Percentiles rank a stretch among this genome's conserved stretches.
Conservation (phyloP, 2,329 filamentous ascomycete species). For the Neoscytalidium dimidiatum region DNA sequence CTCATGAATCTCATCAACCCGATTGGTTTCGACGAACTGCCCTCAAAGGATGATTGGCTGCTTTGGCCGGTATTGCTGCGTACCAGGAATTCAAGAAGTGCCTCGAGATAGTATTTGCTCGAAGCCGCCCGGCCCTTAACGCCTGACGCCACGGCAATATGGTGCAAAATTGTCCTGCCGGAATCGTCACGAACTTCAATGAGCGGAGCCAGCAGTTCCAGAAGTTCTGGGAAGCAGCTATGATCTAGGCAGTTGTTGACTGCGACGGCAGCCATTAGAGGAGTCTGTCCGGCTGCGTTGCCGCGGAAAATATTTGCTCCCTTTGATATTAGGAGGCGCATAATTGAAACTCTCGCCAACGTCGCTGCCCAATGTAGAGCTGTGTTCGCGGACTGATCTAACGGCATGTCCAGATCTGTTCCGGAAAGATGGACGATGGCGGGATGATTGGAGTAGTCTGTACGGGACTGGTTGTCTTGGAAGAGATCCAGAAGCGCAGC, state of each 20-base stretch:
- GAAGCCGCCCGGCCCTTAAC: slow-evolving; percentile 91
- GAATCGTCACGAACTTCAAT: slow-evolving; percentile 90
- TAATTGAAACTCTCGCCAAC: slow-evolving; percentile 78
- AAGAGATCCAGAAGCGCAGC: slow-evolving; percentile 75
- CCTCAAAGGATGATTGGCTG: slow-evolving; percentile 42
- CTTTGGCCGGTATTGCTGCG: slow-evolving; percentile 59
- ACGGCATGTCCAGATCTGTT: slow-evolving; percentile 85
- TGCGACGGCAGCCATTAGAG: slow-evolving; percentile 86
- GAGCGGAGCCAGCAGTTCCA: slow-evolving; percentile 84
- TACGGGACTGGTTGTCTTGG: slow-evolving; percentile 56
- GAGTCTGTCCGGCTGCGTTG: slow-evolving; percentile 87
- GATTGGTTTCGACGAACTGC: slow-evolving; percentile 71
- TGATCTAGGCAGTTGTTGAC: slow-evolving; percentile 95
- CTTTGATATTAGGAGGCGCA: slow-evolving; percentile 77
- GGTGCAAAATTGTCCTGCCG: slow-evolving; percentile 88
- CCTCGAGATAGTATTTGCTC: slow-evolving; percentile 94
- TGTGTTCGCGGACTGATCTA: slow-evolving; percentile 86
- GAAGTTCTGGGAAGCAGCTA: slow-evolving; percentile 82
- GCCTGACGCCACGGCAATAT: slow-evolving; percentile 93
- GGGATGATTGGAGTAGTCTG: slow-evolving; percentile 73
- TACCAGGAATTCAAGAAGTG: slow-evolving; percentile 90
- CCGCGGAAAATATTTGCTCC: slow-evolving; percentile 87
- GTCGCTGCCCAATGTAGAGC: slow-evolving; percentile 97
- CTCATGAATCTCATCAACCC: slow-evolving; percentile 92
- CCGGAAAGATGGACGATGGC: slow-evolving; percentile 75